These are phyloP conservation scores for Penicillium odoratum DNA, from an alignment of 495 filamentous ascomycete species.

Conservation along the genomic window DNA sequence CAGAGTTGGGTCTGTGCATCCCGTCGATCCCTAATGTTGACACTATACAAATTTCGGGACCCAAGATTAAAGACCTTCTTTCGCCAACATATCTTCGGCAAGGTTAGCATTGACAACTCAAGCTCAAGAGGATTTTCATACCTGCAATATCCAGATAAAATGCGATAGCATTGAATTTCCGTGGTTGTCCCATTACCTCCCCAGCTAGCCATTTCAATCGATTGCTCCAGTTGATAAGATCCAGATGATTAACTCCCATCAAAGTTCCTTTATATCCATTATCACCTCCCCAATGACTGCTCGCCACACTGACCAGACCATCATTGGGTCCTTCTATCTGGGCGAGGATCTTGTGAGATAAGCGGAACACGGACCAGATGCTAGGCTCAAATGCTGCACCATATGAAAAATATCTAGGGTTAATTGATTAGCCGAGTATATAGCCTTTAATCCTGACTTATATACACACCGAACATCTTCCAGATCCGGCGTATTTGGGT, in stretches of 20 bases:
- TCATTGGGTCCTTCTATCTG: slow-evolving; percentile 82
- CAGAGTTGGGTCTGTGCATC: background rate
- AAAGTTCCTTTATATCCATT: slow-evolving; percentile 80
- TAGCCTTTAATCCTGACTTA: background rate
- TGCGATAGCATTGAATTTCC: slow-evolving; percentile 91
- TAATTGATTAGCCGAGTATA: slow-evolving; percentile 1
- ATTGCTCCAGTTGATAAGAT: slow-evolving; percentile 97
- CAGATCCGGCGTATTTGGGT: slow-evolving; percentile 72
- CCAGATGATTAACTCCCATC: slow-evolving; percentile 83
- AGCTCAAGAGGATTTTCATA: slow-evolving; percentile 27
- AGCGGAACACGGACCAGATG: slow-evolving; percentile 71
- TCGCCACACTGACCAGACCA: slow-evolving; percentile 85
- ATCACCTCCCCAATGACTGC: slow-evolving; percentile 77
- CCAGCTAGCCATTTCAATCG: slow-evolving; percentile 69
- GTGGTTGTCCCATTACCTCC: slow-evolving; percentile 65
- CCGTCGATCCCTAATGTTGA: background rate
- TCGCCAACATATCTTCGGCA: slow-evolving; percentile 67
- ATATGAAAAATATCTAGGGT: slow-evolving; percentile 80
- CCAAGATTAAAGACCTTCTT: slow-evolving; percentile 58
- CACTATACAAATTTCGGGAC: background rate
- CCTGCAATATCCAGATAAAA: slow-evolving; percentile 90
- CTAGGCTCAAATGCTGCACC: slow-evolving; percentile 71
- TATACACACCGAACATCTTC: slow-evolving; percentile 59
- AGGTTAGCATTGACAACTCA: background rate
- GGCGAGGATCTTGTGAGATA: slow-evolving; percentile 69